Conservation (phyloP, 2,329 filamentous ascomycete genomes). For the Colletotrichum lupini region DNA sequence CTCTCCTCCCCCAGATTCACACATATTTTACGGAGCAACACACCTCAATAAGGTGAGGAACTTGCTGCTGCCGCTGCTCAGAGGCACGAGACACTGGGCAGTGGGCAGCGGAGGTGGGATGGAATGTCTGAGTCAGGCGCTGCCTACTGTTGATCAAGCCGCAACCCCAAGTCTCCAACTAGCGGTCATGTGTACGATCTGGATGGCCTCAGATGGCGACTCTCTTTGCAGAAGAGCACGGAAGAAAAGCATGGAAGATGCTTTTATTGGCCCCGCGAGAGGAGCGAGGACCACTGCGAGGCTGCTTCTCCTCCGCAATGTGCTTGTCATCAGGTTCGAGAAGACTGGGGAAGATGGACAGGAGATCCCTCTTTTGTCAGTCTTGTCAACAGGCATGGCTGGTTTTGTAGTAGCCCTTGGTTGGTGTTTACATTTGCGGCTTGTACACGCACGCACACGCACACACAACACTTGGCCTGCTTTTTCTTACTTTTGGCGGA, state of each 20-base stretch:
- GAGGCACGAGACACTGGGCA: background rate
- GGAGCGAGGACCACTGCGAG: background rate
- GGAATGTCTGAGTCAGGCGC: constrained; percentile 28
- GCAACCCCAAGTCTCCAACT: background rate
- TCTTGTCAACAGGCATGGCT: background rate
- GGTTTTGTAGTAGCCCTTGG: background rate
- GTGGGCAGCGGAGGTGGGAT: background rate
- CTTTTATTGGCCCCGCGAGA: background rate
- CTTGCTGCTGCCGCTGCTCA: background rate
- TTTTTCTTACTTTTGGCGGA: constrained; percentile 16
- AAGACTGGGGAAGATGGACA: background rate
- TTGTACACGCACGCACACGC: background rate
- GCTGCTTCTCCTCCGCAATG: background rate
- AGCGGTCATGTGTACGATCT: constrained; percentile 20
- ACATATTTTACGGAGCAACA: background rate
- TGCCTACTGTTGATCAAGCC: constrained; percentile 3
- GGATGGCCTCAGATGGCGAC: constrained; percentile 1
- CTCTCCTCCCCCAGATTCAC: constrained; percentile 24
- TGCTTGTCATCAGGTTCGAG: background rate
- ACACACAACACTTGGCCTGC: constrained; percentile 4
- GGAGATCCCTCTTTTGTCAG: background rate
- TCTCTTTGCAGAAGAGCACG: constrained; percentile 3
- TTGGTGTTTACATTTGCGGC: background rate
- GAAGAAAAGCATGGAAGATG: constrained; percentile 33
- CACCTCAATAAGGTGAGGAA: background rate